Base-by-base conservation (phyloP, 2,329 filamentous ascomycete species). In the Stachybotrys chartarum region DNA sequence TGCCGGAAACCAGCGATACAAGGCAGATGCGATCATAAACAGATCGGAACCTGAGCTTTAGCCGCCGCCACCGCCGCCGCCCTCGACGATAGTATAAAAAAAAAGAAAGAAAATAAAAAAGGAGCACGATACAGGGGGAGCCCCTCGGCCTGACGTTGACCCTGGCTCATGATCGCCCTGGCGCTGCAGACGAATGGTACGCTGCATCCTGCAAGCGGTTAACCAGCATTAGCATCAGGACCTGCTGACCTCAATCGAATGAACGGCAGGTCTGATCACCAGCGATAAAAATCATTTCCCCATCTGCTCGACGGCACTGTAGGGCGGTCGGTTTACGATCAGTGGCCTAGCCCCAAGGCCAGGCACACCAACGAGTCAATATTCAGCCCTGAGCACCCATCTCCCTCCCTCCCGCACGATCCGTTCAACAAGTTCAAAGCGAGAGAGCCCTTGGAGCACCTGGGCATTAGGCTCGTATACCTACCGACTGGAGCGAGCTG, bases 181-280 rank as follows among this genome's bases (percentile, higher is more conserved):
- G 61, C 61, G 59, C 58, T 58, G 61, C 62, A 65, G 62, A 61
- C 66, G 63, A 67, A 68, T 70, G 63, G 66, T 61, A 70, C 66
- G 60, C 62, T 63, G 60, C 62, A 70, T 65, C 59, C 62, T 63
- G 60, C 62, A 53, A 65, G 68, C 66, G 66, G 64, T 66, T 67
- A 66, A 60, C 61, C 62, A 56, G 39, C 39, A 52, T 51, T 44
- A 54, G 51, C 54, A 54, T 11, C 35, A 44, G 18, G 35, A 53
- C 31, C 50, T 32, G 50, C 24, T 51, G 50, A 51, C 50, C 31
- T 32, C 24, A 30, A 51, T 42, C 24, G 30, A 47, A 47, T n/a
- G 45, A 47, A 47, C 45, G 3, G 17, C n/a, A 47, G 45, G 18
- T 47, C 45, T 47, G 45, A n/a, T 24, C 45, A 47, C 45, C 45